phyloP scores from a whole-genome alignment of 202 grass and related monocot species.

The Dendrocalamus latiflorus region DNA sequence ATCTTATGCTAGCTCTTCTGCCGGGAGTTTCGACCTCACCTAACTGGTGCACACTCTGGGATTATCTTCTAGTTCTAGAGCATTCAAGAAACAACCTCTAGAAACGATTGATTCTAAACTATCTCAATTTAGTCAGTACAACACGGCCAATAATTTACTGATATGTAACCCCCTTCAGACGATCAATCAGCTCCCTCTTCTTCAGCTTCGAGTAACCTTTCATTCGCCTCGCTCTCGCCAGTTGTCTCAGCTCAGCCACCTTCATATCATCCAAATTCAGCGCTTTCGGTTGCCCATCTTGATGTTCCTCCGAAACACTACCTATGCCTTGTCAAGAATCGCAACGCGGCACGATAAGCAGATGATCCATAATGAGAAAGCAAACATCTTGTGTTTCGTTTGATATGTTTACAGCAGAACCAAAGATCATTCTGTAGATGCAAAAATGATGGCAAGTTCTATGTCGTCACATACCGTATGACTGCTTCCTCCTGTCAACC shows the following conservation, averaged over 20 bases:
- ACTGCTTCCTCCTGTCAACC: conserved; percentile 1
- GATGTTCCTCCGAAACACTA: not conserved
- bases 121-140: not conserved
- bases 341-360: not conserved
- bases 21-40: not conserved
- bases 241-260: conserved; percentile 48
- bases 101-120: not conserved
- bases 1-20: not conserved
- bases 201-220: conserved; percentile 71
- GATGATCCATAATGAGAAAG: conserved; percentile 9
- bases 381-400: not conserved
- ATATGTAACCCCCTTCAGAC: conserved; percentile 30
- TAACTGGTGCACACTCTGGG: not conserved
- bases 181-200: conserved; percentile 55
- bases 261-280: conserved; percentile 53
- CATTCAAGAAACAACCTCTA: not conserved
- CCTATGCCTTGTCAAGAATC: not conserved
- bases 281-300: not conserved
- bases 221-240: conserved; percentile 59
- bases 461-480: conserved; percentile 25
- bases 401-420: not conserved
- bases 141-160: not conserved
- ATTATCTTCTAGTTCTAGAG: not conserved
- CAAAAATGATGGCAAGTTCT: not conserved
- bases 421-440: not conserved